Conservation (phyloP, 2,329 filamentous ascomycete genomes). For the Akanthomyces lecanii region DNA sequence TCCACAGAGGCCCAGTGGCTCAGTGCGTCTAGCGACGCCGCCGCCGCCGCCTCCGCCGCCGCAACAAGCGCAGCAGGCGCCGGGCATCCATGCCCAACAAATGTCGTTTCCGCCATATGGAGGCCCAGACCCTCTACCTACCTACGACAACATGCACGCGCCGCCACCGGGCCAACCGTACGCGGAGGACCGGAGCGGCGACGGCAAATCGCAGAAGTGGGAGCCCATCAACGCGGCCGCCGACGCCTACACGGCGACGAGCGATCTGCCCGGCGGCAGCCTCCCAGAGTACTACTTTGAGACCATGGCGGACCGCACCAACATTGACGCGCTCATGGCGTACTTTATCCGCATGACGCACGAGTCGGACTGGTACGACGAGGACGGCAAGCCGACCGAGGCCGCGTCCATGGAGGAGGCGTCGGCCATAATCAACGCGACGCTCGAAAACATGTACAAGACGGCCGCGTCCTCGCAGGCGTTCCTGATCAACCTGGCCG, state of each 20-base stretch:
- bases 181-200: not conserved
- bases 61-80: slow-evolving; percentile 7
- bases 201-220: slow-evolving; percentile 1
- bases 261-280: not conserved
- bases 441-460: slow-evolving; percentile 50
- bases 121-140: not conserved
- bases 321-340: slow-evolving; percentile 53
- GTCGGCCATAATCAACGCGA: slow-evolving; percentile 47
- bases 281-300: slow-evolving; percentile 33
- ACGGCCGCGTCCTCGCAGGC: slow-evolving; percentile 48
- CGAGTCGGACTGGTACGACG: slow-evolving; percentile 49
- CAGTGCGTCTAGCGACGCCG: slow-evolving; percentile 59
- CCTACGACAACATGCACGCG: slow-evolving; percentile 16
- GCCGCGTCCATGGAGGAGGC: slow-evolving; percentile 49
- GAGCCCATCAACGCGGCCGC: not conserved
- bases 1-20: slow-evolving; percentile 52
- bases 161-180: not conserved
- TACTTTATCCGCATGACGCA: slow-evolving; percentile 50
- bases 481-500: slow-evolving; percentile 57
- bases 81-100: not conserved
- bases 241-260: not conserved
- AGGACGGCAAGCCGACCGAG: slow-evolving; percentile 38
- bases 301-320: slow-evolving; percentile 44
- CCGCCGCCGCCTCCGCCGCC: slow-evolving; percentile 40
- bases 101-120: not conserved